These are phyloP conservation scores for Trichopus zeylanicus DNA, from an alignment of 116 monocot species.

Conservation along the genomic window DNA sequence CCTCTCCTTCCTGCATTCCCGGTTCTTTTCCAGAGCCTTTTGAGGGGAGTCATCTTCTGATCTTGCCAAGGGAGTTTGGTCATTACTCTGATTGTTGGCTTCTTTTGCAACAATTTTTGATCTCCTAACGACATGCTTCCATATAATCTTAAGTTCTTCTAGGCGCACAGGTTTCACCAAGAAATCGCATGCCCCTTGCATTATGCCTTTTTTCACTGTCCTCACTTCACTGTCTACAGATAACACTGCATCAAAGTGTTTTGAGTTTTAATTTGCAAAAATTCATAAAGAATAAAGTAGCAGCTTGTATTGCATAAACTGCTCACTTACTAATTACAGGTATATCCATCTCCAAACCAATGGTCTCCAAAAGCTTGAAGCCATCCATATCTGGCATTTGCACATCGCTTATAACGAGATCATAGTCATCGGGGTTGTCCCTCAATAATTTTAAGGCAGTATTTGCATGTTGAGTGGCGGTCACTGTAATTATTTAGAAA, in stretches of 20 bases:
- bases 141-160: constrained; percentile 18
- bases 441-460: constrained; percentile 13
- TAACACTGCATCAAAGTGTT: constrained; percentile 10
- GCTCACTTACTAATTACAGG: constrained; percentile 18
- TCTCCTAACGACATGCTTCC: constrained; percentile 23
- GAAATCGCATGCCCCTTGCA: constrained; percentile 19
- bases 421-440: constrained; percentile 14
- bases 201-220: constrained; percentile 20
- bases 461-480: constrained; percentile 7
- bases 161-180: constrained; percentile 23
- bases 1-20: constrained; percentile 1
- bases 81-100: not conserved
- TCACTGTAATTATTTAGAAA: constrained; percentile 11
- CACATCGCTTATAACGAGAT: constrained; percentile 20
- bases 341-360: constrained; percentile 24
- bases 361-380: constrained; percentile 20
- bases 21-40: not conserved
- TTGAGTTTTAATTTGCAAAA: too few species aligned
- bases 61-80: not conserved
- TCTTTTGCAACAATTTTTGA: constrained; percentile 7
- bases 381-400: constrained; percentile 25
- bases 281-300: not conserved
- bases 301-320: not conserved
- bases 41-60: constrained; percentile 4
- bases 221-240: constrained; percentile 6